phyloP scores from a whole-genome alignment of 768 basidiomycete species.

The Phlegmacium glaucopus region DNA sequence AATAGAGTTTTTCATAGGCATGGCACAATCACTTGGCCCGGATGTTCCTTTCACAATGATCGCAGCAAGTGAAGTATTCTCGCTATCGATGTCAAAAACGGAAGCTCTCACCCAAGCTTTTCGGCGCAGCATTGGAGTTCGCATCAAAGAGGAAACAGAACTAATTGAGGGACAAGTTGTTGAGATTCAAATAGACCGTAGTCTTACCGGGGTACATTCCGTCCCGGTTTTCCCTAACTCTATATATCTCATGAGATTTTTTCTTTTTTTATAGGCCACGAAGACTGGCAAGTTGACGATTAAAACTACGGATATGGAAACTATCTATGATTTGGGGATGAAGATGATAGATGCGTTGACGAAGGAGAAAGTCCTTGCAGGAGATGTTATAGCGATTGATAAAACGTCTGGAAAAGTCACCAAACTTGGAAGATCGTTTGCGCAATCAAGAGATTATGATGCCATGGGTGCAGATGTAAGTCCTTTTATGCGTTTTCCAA shows the following conservation, averaged over 20 bases:
- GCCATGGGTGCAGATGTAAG: slow-evolving; percentile 98
- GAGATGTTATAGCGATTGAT: slow-evolving; percentile 96
- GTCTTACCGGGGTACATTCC: slow-evolving; percentile 80
- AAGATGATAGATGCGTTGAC: slow-evolving; percentile 99
- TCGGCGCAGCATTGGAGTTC: slow-evolving; percentile 91
- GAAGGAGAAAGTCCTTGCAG: slow-evolving; percentile 94
- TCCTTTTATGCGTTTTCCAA: slow-evolving; percentile 15
- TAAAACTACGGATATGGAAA: slow-evolving; percentile 99
- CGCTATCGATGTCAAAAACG: slow-evolving; percentile 97
- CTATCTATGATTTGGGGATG: slow-evolving; percentile 95
- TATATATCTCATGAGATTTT: slow-evolving; percentile 6
- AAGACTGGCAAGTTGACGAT: slow-evolving; percentile 98
- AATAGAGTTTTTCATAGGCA: slow-evolving; percentile 51
- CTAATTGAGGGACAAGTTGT: slow-evolving; percentile 98
- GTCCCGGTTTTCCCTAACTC: slow-evolving; percentile 9
- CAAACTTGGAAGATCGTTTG: slow-evolving; percentile 94
- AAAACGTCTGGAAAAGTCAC: slow-evolving; percentile 96
- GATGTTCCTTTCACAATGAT: slow-evolving; percentile 99
- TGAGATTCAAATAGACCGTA: slow-evolving; percentile 97
- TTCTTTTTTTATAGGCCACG: slow-evolving; percentile 60
- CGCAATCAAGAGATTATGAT: slow-evolving; percentile 96
- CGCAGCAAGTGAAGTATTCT: slow-evolving; percentile 97
- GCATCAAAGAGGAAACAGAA: slow-evolving; percentile 97
- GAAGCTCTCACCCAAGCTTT: slow-evolving; percentile 97
- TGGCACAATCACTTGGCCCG: slow-evolving; percentile 91